A percentile compares a stretch with the other conserved stretches of the same genome.
phyloP scores from a whole-genome alignment of 495 filamentous ascomycete species.

The Trichoderma virens region DNA sequence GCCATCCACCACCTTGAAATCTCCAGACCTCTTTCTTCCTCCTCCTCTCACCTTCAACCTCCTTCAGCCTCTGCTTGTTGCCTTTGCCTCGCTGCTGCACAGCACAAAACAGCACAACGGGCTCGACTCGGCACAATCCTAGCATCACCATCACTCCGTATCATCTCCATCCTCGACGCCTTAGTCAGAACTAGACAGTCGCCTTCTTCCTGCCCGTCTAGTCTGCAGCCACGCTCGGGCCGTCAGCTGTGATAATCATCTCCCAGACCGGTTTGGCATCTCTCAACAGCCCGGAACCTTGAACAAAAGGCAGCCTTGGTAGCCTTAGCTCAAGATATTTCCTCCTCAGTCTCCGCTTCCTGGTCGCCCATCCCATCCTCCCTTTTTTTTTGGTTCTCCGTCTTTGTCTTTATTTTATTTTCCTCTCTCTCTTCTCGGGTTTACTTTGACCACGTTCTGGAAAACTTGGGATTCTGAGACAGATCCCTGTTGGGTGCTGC shows the following conservation, averaged over 20 bases:
- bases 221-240: neutral
- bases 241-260: neutral
- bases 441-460: neutral
- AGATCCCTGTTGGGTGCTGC: neutral
- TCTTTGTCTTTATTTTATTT: neutral
- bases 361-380: constrained; percentile 3
- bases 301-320: neutral
- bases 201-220: neutral
- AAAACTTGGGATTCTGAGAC: neutral
- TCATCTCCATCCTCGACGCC: too few species aligned
- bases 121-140: too few species aligned
- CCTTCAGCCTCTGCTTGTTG: neutral
- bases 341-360: constrained; percentile 7
- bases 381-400: constrained; percentile 7
- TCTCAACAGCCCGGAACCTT: neutral
- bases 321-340: neutral
- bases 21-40: neutral
- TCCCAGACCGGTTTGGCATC: neutral
- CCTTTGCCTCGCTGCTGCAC: neutral
- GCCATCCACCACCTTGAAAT: neutral
- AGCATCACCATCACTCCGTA: too few species aligned
- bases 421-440: neutral
- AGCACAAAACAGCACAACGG: too few species aligned
- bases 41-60: neutral
- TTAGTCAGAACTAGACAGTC: too few species aligned